These are phyloP conservation scores for Linderniella brevidens DNA, from an alignment of 257 asterid genomes.

Conservation along the genomic window DNA sequence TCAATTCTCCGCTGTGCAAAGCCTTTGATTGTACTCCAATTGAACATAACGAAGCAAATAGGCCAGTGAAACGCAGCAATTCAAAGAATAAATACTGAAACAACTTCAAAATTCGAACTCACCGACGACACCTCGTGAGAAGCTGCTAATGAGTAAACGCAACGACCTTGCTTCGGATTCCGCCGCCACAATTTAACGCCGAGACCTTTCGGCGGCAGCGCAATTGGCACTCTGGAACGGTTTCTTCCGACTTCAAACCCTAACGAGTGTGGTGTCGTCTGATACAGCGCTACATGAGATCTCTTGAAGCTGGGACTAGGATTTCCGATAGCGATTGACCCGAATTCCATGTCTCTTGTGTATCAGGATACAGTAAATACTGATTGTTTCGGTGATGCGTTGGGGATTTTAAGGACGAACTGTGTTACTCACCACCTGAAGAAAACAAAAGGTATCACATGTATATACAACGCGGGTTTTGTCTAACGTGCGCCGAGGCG, in stretches of 20 bases:
- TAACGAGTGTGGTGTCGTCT: conserved; percentile 24
- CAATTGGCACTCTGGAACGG: conserved; percentile 8
- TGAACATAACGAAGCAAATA: not conserved
- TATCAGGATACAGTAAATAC: too few relatives aligned
- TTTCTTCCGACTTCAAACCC: conserved; percentile 20
- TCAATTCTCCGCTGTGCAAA: too few relatives aligned
- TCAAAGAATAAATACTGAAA: not conserved
- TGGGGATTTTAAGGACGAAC: too few relatives aligned
- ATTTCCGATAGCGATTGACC: conserved; percentile 14
- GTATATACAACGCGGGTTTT: too few relatives aligned
- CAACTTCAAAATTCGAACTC: conserved; percentile 27
- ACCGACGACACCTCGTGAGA: conserved; percentile 81
- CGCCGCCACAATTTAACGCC: conserved; percentile 16
- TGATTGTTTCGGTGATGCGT: too few relatives aligned
- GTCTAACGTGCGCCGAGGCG: too few relatives aligned
- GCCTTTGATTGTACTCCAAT: too few relatives aligned
- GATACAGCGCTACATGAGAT: conserved; percentile 18
- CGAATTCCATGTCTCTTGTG: conserved; percentile 6
- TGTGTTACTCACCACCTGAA: too few relatives aligned
- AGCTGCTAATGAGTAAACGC: conserved; percentile 40
- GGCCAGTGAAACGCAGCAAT: not conserved
- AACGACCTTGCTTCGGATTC: conserved; percentile 18
- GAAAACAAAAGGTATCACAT: too few relatives aligned
- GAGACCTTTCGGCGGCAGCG: conserved; percentile 14
- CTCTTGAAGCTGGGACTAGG: conserved; percentile 16